Evolutionary conservation across 139 green algal species (phyloP).

Genomic region (Chlamydomonas incerta): DNA sequence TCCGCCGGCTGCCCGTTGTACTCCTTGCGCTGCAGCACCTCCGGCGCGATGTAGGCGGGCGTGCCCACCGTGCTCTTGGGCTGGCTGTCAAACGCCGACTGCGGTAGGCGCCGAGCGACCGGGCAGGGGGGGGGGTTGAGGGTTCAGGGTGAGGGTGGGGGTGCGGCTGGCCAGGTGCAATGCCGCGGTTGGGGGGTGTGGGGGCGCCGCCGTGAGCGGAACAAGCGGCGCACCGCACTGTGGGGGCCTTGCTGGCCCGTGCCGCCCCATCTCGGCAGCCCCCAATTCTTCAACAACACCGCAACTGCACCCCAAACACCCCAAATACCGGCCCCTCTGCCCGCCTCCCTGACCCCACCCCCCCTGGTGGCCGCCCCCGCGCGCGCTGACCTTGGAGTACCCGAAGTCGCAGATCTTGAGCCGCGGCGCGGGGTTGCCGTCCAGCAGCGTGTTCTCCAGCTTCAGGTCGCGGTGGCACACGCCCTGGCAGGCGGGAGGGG

Average conservation of each 20-base stretch:
- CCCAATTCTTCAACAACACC: too few species aligned
- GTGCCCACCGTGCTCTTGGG: slow-evolving; percentile 99
- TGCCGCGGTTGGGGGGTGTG: too few species aligned
- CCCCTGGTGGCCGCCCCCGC: neutral
- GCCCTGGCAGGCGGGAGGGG: slow-evolving; percentile 62
- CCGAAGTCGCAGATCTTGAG: slow-evolving; percentile 99
- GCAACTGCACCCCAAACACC: too few species aligned
- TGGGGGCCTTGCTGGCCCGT: too few species aligned
- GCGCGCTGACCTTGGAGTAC: slow-evolving; percentile 76
- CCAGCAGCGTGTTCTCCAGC: slow-evolving; percentile 98
- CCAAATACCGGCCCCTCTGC: too few species aligned
- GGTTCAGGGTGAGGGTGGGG: neutral
- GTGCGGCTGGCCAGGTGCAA: too few species aligned
- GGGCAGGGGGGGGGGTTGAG: neutral
- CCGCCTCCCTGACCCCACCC: too few species aligned
- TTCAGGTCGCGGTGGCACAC: slow-evolving; percentile 98
- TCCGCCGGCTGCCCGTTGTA: slow-evolving; percentile 96
- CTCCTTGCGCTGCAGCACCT: slow-evolving; percentile 87
- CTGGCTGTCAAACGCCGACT: slow-evolving; percentile 88
- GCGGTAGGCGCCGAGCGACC: too few species aligned
- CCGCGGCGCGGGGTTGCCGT: slow-evolving; percentile 82
- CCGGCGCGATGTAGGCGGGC: slow-evolving; percentile 99
- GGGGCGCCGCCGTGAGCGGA: too few species aligned
- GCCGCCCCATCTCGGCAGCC: too few species aligned
- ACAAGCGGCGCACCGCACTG: too few species aligned